Evolutionary conservation across 2,329 filamentous ascomycete genomes (phyloP), one percentile per base, ranked within the genome.

Genomic region (Ploettnerulaceae sp.): DNA sequence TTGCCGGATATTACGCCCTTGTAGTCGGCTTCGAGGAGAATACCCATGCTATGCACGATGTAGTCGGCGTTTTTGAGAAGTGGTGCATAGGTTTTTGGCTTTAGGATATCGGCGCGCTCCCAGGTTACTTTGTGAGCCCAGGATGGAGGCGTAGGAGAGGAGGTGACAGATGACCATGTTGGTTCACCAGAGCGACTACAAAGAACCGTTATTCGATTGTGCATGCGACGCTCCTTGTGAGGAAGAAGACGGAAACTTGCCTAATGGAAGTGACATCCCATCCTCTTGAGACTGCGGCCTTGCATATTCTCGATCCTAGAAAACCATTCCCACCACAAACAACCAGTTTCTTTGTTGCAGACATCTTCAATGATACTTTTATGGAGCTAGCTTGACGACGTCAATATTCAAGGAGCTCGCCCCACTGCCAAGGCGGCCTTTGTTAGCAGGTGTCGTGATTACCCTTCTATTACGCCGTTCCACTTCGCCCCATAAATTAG

Each of bases 271-370:
- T 91, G 37, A 97, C 91, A 47, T 89, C 79, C 91, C 91, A 97
- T 45, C 89, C 89, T 63, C 89, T 76, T 35, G 82, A 77, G 40
- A 89, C 82, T 34, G 89, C 93, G 44, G 86, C 84, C 72, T 89
- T 93, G 73, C 93, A 97, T 70, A 98, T 95, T 46, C 91, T 79
- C 18, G 75, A 77, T 68, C 89, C 89, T 20, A 98, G 70, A 65
- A 97, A 98, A 25, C 93, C 91, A 67, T 88, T 96, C 49, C 91
- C 91, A 57, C 93, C 93, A 57, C 87, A 94, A 45, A 98, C 89
- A 32, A 97, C 82, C 33, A 98, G 74, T 68, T 81, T 84, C 70
- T 89, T 95, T 47, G 80, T 47, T 2, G 39, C 47, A 26, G 61
- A 52, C 56, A 57, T 42, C 21, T 24, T n/a, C n/a, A n/a, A n/a